Conservation (phyloP, 1,284 basidiomycete species). For the Inonotus hispidus region DNA sequence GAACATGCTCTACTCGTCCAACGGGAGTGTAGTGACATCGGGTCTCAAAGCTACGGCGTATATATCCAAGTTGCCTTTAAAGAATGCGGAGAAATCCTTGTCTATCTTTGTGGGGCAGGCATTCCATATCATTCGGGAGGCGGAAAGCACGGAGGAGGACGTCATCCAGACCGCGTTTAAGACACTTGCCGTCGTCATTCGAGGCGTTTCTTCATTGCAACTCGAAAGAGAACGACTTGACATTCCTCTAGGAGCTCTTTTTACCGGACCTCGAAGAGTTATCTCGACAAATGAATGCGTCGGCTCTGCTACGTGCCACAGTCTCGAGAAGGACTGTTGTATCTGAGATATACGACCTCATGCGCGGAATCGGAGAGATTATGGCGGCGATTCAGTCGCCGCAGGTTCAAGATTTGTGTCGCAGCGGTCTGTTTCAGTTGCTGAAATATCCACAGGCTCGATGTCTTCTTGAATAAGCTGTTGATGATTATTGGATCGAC, state of each 20-base stretch:
- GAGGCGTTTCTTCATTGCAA: slow-evolving; percentile 76
- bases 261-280: slow-evolving; percentile 93
- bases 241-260: slow-evolving; percentile 82
- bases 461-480: too few relatives aligned
- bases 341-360: slow-evolving; percentile 95
- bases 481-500: too few relatives aligned
- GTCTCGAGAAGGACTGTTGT: slow-evolving; percentile 89
- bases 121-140: slow-evolving; percentile 78
- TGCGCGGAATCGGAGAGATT: slow-evolving; percentile 92
- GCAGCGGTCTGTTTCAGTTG: slow-evolving; percentile 88
- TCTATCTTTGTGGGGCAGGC: slow-evolving; percentile 86
- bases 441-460: slow-evolving; percentile 98
- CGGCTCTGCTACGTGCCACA: slow-evolving; percentile 89
- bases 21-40: slow-evolving; percentile 72
- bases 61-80: slow-evolving; percentile 82
- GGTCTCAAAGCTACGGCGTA: slow-evolving; percentile 81
- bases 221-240: slow-evolving; percentile 88
- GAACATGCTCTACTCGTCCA: slow-evolving; percentile 87
- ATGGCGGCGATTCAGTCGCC: slow-evolving; percentile 92
- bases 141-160: slow-evolving; percentile 88
- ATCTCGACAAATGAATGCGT: slow-evolving; percentile 81
- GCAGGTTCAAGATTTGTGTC: slow-evolving; percentile 88
- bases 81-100: slow-evolving; percentile 70
- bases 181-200: slow-evolving; percentile 79
- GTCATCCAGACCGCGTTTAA: slow-evolving; percentile 87